Conservation (phyloP, 768 basidiomycete species). For the Boletus edulis region DNA sequence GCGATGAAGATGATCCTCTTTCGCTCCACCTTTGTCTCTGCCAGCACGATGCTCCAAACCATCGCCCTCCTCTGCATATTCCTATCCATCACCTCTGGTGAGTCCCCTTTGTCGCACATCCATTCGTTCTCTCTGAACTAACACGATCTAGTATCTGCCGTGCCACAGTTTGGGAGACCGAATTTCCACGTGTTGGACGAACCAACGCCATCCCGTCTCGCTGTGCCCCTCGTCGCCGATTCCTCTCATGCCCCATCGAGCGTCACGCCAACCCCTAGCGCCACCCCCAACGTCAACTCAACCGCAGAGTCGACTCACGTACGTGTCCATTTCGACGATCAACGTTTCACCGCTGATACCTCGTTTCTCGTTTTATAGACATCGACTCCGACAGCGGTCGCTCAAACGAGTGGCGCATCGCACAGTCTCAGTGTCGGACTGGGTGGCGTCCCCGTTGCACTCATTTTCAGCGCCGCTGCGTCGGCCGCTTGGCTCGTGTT, state of each 20-base stretch:
- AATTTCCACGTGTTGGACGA: constrained; percentile 10
- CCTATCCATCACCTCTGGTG: constrained; percentile 9
- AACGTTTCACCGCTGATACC: not conserved
- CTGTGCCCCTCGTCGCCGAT: not conserved
- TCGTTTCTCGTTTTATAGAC: not conserved
- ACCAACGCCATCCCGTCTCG: not conserved
- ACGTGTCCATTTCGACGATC: not conserved
- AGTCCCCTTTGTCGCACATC: not conserved
- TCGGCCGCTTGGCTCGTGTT: constrained; percentile 1
- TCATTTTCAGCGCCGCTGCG: constrained; percentile 3
- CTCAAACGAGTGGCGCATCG: constrained; percentile 8
- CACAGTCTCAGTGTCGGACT: not conserved
- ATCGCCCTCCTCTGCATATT: constrained; percentile 11
- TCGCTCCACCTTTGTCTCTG: constrained; percentile 18
- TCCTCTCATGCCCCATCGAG: too few relatives aligned
- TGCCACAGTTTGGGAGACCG: constrained; percentile 21
- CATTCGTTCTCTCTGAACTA: too few relatives aligned
- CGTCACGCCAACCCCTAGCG: too few relatives aligned
- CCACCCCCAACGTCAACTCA: not conserved
- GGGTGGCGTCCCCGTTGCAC: not conserved
- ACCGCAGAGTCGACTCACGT: not conserved
- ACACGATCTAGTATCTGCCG: constrained; percentile 9
- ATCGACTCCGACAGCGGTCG: not conserved
- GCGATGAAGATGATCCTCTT: constrained; percentile 22
- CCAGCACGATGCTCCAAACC: constrained; percentile 1